Evolutionary conservation across 2,329 filamentous ascomycete genomes (phyloP).

Genomic region (Verticillium zaregamsianum): DNA sequence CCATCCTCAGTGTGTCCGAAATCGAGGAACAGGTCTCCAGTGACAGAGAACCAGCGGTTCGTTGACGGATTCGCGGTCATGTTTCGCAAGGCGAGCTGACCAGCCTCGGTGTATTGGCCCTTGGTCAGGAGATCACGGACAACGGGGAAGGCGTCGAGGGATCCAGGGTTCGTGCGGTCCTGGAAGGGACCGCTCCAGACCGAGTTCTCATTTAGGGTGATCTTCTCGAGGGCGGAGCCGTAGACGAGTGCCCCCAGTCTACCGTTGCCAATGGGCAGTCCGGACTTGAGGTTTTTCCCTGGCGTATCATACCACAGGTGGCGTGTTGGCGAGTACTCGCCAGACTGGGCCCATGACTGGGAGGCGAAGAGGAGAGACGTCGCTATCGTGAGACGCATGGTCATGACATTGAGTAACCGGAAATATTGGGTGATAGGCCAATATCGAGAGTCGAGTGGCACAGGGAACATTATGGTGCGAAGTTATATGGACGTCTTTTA

Average conservation of each 20-base stretch:
- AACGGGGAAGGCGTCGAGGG: slow-evolving; percentile 23
- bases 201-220: slow-evolving; percentile 44
- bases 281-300: slow-evolving; percentile 13
- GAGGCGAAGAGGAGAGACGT: background rate
- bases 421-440: background rate
- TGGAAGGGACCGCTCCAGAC: slow-evolving; percentile 42
- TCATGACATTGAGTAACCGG: background rate
- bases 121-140: slow-evolving; percentile 30
- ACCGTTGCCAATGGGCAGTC: slow-evolving; percentile 46
- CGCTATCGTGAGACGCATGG: background rate
- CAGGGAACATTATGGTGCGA: background rate
- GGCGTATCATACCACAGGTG: slow-evolving; percentile 6
- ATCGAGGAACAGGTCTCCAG: slow-evolving; percentile 28
- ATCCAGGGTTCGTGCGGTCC: slow-evolving; percentile 35
- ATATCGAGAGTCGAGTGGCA: too few relatives aligned
- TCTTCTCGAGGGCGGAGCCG: slow-evolving; percentile 35
- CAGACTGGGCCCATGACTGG: background rate
- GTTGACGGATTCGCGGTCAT: slow-evolving; percentile 32
- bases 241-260: slow-evolving; percentile 36
- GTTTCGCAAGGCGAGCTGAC: slow-evolving; percentile 24
- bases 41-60: slow-evolving; percentile 32
- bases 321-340: background rate
- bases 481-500: background rate
- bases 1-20: slow-evolving; percentile 25
- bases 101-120: slow-evolving; percentile 30